Evolutionary conservation across 352 stramenopile species (phyloP).

Genomic region (Globisporangium solare): DNA sequence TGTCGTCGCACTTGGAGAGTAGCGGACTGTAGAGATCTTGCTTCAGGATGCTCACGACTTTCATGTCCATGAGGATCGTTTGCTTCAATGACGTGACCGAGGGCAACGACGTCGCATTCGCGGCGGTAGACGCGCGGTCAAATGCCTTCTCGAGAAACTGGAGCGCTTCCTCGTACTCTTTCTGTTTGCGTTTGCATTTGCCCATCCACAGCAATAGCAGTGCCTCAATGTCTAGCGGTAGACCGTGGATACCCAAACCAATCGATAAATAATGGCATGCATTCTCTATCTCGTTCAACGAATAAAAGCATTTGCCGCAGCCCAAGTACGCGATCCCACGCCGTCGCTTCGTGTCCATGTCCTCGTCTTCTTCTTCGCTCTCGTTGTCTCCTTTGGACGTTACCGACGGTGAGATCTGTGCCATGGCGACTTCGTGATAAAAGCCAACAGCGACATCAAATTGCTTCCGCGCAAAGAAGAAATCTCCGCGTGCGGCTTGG

Average conservation of each 20-base stretch:
- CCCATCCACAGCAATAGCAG: slow-evolving; percentile 55
- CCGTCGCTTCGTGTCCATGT: slow-evolving; percentile 31
- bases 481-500: slow-evolving; percentile 47
- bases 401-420: neutral
- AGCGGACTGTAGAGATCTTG: slow-evolving; percentile 45
- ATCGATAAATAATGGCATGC: slow-evolving; percentile 38
- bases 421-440: slow-evolving; percentile 44
- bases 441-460: slow-evolving; percentile 44
- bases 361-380: slow-evolving; percentile 19
- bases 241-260: slow-evolving; percentile 23
- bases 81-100: slow-evolving; percentile 32
- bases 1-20: slow-evolving; percentile 20
- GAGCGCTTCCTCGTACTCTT: slow-evolving; percentile 44
- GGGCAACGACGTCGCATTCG: slow-evolving; percentile 24
- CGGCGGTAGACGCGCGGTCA: slow-evolving; percentile 42
- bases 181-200: slow-evolving; percentile 54
- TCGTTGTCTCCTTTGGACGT: neutral
- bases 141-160: slow-evolving; percentile 45
- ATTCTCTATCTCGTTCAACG: slow-evolving; percentile 42
- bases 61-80: slow-evolving; percentile 64
- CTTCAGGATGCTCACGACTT: slow-evolving; percentile 42
- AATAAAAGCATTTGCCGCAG: slow-evolving; percentile 62
- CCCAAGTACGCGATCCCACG: slow-evolving; percentile 42
- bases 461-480: slow-evolving; percentile 56
- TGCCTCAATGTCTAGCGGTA: slow-evolving; percentile 41